Conservation (phyloP, 2,329 filamentous ascomycete genomes). For the Ceratocystis cubensis region DNA sequence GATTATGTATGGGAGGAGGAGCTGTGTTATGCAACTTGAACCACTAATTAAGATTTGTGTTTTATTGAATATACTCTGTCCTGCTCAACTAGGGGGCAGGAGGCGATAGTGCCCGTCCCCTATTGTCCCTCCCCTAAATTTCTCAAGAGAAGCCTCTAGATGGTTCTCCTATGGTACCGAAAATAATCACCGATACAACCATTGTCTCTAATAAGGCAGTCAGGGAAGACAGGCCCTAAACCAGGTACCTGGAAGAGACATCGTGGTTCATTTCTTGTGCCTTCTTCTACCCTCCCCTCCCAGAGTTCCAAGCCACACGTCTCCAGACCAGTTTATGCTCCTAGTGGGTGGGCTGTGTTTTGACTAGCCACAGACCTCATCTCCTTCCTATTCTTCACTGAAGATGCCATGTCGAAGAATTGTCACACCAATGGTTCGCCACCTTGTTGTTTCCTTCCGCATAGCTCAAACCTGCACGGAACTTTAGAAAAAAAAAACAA, state of each 20-base stretch:
- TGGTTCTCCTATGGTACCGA: too few relatives aligned
- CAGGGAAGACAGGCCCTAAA: not conserved
- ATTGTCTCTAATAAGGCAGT: not conserved
- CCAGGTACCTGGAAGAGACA: conserved; percentile 3
- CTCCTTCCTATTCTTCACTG: not conserved
- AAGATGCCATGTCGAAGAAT: not conserved
- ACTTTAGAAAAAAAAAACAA: not conserved
- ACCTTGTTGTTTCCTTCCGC: not conserved
- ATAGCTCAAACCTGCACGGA: conserved; percentile 3
- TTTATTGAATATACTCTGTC: too few relatives aligned
- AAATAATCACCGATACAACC: not conserved
- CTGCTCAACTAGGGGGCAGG: too few relatives aligned
- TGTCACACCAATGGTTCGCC: not conserved
- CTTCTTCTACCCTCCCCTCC: not conserved
- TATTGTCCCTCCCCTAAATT: too few relatives aligned
- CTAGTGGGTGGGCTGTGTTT: not conserved
- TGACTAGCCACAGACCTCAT: not conserved
- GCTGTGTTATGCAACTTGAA: too few relatives aligned
- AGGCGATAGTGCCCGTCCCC: too few relatives aligned
- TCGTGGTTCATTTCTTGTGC: not conserved
- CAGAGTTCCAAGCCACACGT: not conserved
- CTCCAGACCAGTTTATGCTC: not conserved
- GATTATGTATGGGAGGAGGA: too few relatives aligned
- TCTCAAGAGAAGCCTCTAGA: too few relatives aligned
- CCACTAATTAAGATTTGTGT: too few relatives aligned